Conservation (phyloP, 2,329 filamentous ascomycete genomes). For the Penicillium janthinellum region DNA sequence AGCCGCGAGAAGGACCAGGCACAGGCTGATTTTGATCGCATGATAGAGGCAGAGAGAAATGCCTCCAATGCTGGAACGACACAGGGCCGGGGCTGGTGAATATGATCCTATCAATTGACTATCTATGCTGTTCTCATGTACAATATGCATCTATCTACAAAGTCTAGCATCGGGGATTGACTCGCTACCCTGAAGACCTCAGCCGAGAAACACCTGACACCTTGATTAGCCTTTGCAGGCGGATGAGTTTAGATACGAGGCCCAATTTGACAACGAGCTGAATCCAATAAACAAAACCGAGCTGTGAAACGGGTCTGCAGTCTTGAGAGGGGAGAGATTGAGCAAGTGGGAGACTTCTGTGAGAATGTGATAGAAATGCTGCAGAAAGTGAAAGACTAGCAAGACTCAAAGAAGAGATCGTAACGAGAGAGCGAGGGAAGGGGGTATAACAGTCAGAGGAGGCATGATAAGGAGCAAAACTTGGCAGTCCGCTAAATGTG, state of each 20-base stretch:
- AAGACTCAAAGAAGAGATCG: background rate
- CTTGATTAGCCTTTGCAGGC: conserved; percentile 25
- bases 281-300: background rate
- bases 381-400: background rate
- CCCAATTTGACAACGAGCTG: background rate
- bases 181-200: background rate
- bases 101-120: background rate
- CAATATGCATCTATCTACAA: background rate
- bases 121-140: conserved; percentile 13
- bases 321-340: conserved; percentile 9
- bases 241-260: conserved; percentile 13
- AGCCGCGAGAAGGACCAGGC: conserved; percentile 41
- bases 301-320: background rate
- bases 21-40: conserved; percentile 46
- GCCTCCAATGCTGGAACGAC: conserved; percentile 20
- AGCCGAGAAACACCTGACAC: conserved; percentile 7
- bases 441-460: conserved; percentile 8
- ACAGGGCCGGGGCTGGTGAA: conserved; percentile 21
- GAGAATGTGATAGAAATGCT: background rate
- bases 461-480: conserved; percentile 6
- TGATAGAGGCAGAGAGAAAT: conserved; percentile 46
- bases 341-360: background rate
- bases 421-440: conserved; percentile 17
- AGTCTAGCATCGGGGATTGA: conserved; percentile 2
- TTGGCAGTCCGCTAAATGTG: conserved; percentile 17